Evolutionary conservation across 1,139 yeast genomes (phyloP).

Genomic region (Debaryomyces fabryi): DNA sequence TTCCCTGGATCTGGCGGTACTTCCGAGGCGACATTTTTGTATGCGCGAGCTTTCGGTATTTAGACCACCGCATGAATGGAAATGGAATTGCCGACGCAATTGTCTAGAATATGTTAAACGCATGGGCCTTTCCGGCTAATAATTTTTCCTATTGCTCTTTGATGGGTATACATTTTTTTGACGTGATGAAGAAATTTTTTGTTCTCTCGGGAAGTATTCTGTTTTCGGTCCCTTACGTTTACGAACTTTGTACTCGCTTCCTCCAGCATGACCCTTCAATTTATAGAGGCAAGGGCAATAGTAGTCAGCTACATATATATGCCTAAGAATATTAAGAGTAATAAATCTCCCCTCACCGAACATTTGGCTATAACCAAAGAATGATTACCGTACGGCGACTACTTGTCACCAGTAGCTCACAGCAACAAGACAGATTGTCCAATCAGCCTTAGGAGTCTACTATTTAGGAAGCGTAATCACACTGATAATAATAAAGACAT

Average conservation of each 20-base stretch:
- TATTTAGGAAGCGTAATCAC: too few species aligned
- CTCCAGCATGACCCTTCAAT: not conserved
- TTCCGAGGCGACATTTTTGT: not conserved
- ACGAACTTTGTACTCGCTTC: not conserved
- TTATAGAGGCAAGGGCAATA: not conserved
- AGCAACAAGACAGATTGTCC: too few species aligned
- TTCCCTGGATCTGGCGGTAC: not conserved
- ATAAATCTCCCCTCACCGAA: not conserved
- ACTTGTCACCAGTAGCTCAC: too few species aligned
- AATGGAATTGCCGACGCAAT: not conserved
- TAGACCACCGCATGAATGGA: not conserved
- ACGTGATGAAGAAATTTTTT: not conserved
- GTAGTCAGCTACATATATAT: not conserved
- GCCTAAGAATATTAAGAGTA: not conserved
- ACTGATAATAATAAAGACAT: too few species aligned
- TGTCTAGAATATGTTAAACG: not conserved
- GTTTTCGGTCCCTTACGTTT: not conserved
- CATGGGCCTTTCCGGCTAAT: not conserved
- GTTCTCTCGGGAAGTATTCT: not conserved
- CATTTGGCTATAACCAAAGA: not conserved
- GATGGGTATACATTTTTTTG: not conserved
- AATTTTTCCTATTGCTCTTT: not conserved
- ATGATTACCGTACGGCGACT: too few species aligned
- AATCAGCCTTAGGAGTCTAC: too few species aligned
- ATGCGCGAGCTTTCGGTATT: not conserved